phyloP scores from a whole-genome alignment of 1,139 yeast species.

The Taphrina communis region DNA sequence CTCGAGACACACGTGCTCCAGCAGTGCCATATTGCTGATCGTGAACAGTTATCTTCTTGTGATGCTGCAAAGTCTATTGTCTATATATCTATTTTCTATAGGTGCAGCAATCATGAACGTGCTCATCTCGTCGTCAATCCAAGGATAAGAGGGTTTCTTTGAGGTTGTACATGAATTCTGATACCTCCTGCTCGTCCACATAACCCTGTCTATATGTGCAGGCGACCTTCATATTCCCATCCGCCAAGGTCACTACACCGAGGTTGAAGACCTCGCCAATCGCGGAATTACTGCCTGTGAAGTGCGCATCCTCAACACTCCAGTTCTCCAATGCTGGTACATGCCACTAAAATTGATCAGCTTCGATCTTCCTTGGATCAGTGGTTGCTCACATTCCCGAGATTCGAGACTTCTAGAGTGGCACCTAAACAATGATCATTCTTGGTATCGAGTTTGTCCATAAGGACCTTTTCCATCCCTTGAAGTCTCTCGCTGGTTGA shows the following conservation, averaged over 20 bases:
- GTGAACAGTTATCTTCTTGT: not conserved
- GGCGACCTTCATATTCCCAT: constrained; percentile 25
- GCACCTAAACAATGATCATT: constrained; percentile 15
- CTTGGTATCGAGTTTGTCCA: constrained; percentile 4
- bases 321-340: not conserved
- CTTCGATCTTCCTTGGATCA: not conserved
- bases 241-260: constrained; percentile 33
- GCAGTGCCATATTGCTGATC: not conserved
- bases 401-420: constrained; percentile 31
- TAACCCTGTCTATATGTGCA: constrained; percentile 23
- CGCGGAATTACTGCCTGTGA: constrained; percentile 28
- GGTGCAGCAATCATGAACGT: not conserved
- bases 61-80: too few species aligned
- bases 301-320: constrained; percentile 19
- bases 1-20: not conserved
- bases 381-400: constrained; percentile 17
- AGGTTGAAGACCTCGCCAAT: constrained; percentile 26
- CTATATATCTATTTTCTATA: not conserved
- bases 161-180: constrained; percentile 1
- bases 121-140: not conserved
- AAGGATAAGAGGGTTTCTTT: not conserved
- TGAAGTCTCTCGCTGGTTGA: not conserved
- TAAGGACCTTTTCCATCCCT: constrained; percentile 21
- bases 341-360: constrained; percentile 11
- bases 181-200: constrained; percentile 10